A percentile compares a stretch with the other conserved stretches of the same genome.
phyloP scores from a whole-genome alignment of 345 rosid genomes.

The Rhizophora apiculata region DNA sequence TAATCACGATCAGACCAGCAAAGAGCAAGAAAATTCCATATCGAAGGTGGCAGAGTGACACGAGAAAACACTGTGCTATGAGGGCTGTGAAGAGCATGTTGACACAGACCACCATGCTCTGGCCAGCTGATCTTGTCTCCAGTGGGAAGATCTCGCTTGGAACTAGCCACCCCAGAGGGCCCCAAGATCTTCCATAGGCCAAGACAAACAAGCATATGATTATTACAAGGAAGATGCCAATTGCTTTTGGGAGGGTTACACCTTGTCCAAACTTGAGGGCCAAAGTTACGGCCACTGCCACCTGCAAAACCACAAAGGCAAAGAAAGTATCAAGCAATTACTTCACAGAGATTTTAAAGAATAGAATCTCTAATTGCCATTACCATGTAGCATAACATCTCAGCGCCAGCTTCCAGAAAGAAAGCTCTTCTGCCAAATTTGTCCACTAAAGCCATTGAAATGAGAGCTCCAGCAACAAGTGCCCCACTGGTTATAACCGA shows the following conservation, averaged over 20 bases:
- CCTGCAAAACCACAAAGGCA: slow-evolving; percentile 5
- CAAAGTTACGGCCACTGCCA: slow-evolving; percentile 17
- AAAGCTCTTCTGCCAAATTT: slow-evolving; percentile 40
- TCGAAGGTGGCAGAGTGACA: slow-evolving; percentile 27
- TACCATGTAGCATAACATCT: slow-evolving; percentile 39
- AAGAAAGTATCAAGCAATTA: background rate
- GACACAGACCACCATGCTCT: slow-evolving; percentile 29
- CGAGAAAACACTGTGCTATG: slow-evolving; percentile 23
- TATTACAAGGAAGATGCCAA: slow-evolving; percentile 20
- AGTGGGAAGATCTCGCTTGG: slow-evolving; percentile 38
- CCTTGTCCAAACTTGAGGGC: slow-evolving; percentile 25
- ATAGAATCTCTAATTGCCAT: background rate
- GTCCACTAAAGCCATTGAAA: slow-evolving; percentile 33
- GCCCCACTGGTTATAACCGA: slow-evolving; percentile 41
- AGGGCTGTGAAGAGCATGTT: slow-evolving; percentile 26
- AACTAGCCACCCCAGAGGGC: slow-evolving; percentile 30
- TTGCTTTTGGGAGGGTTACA: slow-evolving; percentile 15
- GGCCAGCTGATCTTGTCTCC: slow-evolving; percentile 42
- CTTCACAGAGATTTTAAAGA: background rate
- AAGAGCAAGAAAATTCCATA: slow-evolving; percentile 29
- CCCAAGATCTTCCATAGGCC: slow-evolving; percentile 40
- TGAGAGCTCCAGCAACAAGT: slow-evolving; percentile 22
- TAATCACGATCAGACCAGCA: slow-evolving; percentile 21
- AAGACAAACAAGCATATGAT: slow-evolving; percentile 17
- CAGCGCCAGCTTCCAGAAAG: slow-evolving; percentile 44